A percentile compares a stretch with the other conserved stretches of the same genome.
phyloP scores from a whole-genome alignment of 2,329 filamentous ascomycete genomes.

The Berkeleyomyces basicola region DNA sequence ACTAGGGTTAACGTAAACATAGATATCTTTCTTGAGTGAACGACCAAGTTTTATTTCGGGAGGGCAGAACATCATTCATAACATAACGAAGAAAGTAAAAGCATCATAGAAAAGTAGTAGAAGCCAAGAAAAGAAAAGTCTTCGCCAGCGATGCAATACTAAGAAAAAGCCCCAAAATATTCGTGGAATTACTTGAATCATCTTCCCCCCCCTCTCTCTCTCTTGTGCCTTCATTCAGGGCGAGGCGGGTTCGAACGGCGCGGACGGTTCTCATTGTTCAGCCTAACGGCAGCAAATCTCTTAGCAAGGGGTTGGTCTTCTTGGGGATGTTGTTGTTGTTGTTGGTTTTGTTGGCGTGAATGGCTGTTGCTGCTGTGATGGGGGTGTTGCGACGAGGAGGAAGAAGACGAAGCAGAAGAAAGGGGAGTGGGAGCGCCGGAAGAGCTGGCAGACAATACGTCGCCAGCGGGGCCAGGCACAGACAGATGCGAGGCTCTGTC shows the following conservation, averaged over 20 bases:
- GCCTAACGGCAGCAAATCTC: constrained; percentile 49
- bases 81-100: background rate
- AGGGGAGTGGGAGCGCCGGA: constrained; percentile 17
- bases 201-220: background rate
- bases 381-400: constrained; percentile 1
- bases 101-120: background rate
- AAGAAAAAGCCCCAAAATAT: background rate
- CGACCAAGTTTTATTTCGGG: background rate
- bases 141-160: background rate
- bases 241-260: constrained; percentile 7
- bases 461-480: constrained; percentile 17
- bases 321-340: constrained; percentile 17
- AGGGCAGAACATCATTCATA: background rate
- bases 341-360: constrained; percentile 29
- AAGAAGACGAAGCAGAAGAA: constrained; percentile 12
- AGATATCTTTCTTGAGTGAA: background rate
- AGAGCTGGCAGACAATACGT: constrained; percentile 18
- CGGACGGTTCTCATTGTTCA: constrained; percentile 27
- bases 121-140: background rate
- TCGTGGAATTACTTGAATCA: background rate
- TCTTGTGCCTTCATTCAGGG: background rate
- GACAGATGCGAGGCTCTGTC: constrained; percentile 5
- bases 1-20: background rate
- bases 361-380: constrained; percentile 14
- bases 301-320: constrained; percentile 44